Conservation (phyloP, 768 basidiomycete species). For the Dioszegia aurantiaca region DNA sequence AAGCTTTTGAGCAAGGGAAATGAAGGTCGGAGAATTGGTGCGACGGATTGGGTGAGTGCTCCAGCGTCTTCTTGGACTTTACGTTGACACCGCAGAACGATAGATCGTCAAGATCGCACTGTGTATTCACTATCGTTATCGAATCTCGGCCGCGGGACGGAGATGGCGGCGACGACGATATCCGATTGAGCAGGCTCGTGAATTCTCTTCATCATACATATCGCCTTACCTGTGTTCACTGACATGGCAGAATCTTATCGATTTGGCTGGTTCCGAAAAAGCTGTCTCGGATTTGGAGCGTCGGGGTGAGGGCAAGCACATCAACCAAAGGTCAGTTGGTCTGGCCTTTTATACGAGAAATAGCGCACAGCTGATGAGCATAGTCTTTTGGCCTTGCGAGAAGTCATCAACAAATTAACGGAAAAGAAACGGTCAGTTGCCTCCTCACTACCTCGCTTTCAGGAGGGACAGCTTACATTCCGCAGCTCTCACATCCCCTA, state of each 20-base stretch:
- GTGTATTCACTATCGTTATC: conserved; percentile 52
- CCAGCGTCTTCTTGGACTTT: too few relatives aligned
- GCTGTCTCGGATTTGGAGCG: conserved; percentile 51
- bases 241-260: conserved; percentile 17
- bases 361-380: not conserved
- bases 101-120: conserved; percentile 50
- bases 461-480: not conserved
- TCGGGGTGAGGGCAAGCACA: conserved; percentile 51
- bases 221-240: conserved; percentile 4
- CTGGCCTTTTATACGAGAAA: not conserved
- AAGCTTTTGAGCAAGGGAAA: conserved; percentile 63
- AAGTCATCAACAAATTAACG: conserved; percentile 51
- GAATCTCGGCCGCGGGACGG: conserved; percentile 44
- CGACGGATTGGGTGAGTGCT: conserved; percentile 51
- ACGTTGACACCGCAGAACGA: conserved; percentile 39
- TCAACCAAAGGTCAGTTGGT: conserved; percentile 48
- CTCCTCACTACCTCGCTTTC: not conserved
- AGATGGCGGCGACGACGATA: conserved; percentile 37
- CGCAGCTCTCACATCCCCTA: conserved; percentile 48
- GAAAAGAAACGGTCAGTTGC: conserved; percentile 41
- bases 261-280: conserved; percentile 53
- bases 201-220: too few relatives aligned
- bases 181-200: conserved; percentile 47
- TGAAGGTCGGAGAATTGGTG: conserved; percentile 39
- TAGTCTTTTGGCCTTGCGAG: conserved; percentile 44